Percentiles rank a stretch among this genome's conserved stretches.
Evolutionary conservation across 331 rosid genomes (phyloP).

Genomic region (Rosa hybrid): DNA sequence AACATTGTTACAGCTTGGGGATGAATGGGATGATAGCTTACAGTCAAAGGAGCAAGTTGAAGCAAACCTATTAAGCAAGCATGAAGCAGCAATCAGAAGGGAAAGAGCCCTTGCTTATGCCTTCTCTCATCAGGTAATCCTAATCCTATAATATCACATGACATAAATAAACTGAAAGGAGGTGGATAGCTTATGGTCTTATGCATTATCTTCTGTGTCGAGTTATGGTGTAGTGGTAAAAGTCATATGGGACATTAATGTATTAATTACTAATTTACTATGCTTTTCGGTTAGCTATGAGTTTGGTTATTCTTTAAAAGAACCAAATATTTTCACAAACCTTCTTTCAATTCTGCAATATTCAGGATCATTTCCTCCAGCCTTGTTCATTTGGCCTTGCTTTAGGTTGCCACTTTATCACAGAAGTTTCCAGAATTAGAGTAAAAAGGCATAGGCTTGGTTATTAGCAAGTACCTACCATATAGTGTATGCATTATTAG

Average conservation of each 20-base stretch:
- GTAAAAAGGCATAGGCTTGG: background rate
- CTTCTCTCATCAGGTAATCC: constrained; percentile 90
- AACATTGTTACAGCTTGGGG: constrained; percentile 71
- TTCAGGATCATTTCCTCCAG: background rate
- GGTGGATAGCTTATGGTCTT: background rate
- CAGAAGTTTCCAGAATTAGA: background rate
- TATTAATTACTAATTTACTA: background rate
- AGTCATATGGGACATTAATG: background rate
- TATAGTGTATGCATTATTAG: background rate
- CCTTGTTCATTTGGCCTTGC: background rate
- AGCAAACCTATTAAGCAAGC: constrained; percentile 76
- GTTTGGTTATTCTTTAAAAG: background rate
- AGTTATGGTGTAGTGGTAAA: background rate
- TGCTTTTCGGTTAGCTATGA: background rate
- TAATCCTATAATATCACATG: constrained; percentile 15
- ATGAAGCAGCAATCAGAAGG: constrained; percentile 94
- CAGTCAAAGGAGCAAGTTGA: constrained; percentile 97
- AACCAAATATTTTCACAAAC: background rate
- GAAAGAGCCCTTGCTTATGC: constrained; percentile 98
- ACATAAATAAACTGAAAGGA: background rate
- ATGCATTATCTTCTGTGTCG: background rate
- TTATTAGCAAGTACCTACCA: background rate
- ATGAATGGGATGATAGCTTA: constrained; percentile 96
- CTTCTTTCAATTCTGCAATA: background rate
- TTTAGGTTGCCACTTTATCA: constrained; percentile 7